Base-by-base conservation (phyloP, 208 protist species). In the Acanthamoeba sp. region DNA sequence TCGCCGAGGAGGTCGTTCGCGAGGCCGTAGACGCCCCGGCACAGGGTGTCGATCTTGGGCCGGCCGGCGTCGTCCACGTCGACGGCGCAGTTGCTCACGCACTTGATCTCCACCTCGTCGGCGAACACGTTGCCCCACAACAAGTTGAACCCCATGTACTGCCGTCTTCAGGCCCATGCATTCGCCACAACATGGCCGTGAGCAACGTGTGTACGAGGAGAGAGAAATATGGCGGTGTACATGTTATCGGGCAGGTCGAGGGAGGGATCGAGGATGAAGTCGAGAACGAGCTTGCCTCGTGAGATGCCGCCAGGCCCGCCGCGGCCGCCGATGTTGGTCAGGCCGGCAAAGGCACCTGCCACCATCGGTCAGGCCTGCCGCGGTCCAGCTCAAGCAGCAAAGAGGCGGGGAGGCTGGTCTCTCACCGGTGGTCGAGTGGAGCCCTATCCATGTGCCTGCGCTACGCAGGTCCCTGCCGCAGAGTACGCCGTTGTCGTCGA, bases 251-350 rank as follows among this genome's bases (percentile, higher is more conserved):
- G 66, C 18, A 76, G 66, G 40, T 76, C 66, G n/a, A 18, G n/a
- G 12, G 29, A 42, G 16, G 66, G 66, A 38, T 76, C 36, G 22
- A 76, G 66, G 66, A 76, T 76, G 66, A 76, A 76, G 66, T 76
- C 66, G 32, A 76, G n/a, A 9, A 76, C 66, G 36, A 76, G 66
- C 66, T 76, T 76, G 7, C 66, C 66, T 0, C 66, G 66, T 29
- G 66, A 76, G 7, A 76, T 76, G 66, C 66, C 66, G 66, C 66
- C 66, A 76, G 66, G 66, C n/a, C 66, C 66, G 7, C 66, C 66
- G 66, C 66, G 66, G 7, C 66, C 66, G 66, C 66, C 66, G 66
- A 76, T 76, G 66, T 76, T 76, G n/a, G 66, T 76, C 66, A 76
- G 29, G 12, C 29, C 66, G 12, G 66, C 66, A 36, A 76, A 76